Percentiles rank a stretch among this genome's conserved stretches.
phyloP scores from a whole-genome alignment of 768 basidiomycete species.

The Piloderma croceum region DNA sequence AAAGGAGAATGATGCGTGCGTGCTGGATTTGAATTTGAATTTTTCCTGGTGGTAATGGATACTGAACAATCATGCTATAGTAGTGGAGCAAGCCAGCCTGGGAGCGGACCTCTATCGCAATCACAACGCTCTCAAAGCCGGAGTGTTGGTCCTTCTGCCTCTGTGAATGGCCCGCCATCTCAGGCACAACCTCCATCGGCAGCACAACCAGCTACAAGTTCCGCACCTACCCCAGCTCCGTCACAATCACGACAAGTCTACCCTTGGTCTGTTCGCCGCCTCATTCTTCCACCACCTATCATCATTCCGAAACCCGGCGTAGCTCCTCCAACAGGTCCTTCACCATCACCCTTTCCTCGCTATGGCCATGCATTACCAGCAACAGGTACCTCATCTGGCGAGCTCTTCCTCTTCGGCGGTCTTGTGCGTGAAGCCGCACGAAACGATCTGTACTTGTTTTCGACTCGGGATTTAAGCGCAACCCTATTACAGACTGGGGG shows the following conservation, averaged over 20 bases:
- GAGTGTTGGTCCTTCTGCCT: constrained; percentile 24
- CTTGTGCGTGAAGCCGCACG: constrained; percentile 85
- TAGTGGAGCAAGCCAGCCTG: no score
- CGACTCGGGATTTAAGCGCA: constrained; percentile 71
- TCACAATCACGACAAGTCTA: constrained; percentile 50
- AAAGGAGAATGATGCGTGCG: no score
- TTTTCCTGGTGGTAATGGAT: no score
- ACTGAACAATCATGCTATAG: no score
- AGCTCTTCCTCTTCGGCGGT: constrained; percentile 95
- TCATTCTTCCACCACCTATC: constrained; percentile 63
- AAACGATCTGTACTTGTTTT: constrained; percentile 93
- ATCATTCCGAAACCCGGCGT: constrained; percentile 59
- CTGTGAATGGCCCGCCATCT: constrained; percentile 16
- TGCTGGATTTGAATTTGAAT: no score
- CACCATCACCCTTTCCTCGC: constrained; percentile 89
- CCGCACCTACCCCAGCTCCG: constrained; percentile 19
- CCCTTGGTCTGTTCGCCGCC: constrained; percentile 78
- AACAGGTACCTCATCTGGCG: constrained; percentile 69
- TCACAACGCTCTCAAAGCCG: constrained; percentile 34
- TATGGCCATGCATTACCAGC: constrained; percentile 93
- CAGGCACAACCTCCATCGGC: constrained; percentile 24
- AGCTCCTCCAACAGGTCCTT: constrained; percentile 59
- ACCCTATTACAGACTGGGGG: constrained; percentile 83
- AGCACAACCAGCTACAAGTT: constrained; percentile 23
- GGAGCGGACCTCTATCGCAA: no score